Conservation (phyloP, 192 early-diverging fungal genomes). For the Geosiphon pyriformis region DNA sequence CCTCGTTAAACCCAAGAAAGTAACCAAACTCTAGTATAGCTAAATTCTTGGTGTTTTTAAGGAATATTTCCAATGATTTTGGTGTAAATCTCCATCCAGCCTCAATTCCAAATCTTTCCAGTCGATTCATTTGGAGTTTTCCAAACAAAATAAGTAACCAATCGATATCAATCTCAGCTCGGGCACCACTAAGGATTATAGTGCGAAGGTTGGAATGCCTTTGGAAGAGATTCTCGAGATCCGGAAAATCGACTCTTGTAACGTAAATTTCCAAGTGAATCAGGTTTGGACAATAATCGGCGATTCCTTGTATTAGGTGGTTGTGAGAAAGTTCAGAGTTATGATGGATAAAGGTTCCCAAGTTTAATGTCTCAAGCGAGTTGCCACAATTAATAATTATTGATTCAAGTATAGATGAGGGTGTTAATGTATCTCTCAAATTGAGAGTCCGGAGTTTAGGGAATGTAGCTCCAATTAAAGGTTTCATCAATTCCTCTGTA, state of each 20-base stretch:
- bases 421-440: conserved; percentile 1
- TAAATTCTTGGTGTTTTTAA: neutral
- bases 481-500: conserved; percentile 6
- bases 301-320: neutral
- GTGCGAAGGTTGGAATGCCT: neutral
- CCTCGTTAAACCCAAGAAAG: neutral
- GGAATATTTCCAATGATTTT: neutral
- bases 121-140: neutral
- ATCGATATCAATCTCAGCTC: neutral
- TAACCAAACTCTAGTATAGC: neutral
- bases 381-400: neutral
- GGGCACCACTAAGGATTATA: neutral
- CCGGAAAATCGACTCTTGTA: neutral
- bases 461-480: neutral
- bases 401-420: neutral
- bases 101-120: neutral
- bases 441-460: neutral
- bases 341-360: conserved; percentile 2
- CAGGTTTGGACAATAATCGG: conserved; percentile 12
- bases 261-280: neutral
- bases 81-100: conserved; percentile 1
- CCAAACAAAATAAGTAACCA: neutral
- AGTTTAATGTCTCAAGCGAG: neutral
- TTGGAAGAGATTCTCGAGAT: neutral
- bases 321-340: neutral